Conservation (phyloP, 2,329 filamentous ascomycete genomes). For the Pseudocercospora fijiensis region DNA sequence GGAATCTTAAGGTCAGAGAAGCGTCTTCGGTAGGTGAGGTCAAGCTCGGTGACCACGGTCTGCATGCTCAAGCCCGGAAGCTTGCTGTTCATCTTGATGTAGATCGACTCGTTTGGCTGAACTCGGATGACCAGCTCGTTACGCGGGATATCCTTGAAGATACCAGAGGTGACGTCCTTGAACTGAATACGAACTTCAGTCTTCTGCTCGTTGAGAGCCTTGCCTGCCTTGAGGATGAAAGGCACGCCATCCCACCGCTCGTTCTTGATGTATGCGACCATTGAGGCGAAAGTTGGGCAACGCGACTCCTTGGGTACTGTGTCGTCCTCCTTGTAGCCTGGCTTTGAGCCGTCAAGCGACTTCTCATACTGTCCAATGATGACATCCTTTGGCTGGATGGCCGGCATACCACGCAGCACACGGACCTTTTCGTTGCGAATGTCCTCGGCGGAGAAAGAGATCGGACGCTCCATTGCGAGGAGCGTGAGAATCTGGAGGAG, state of each 20-base stretch:
- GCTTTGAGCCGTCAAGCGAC: constrained; percentile 93
- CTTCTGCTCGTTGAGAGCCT: constrained; percentile 98
- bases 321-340: constrained; percentile 97
- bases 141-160: constrained; percentile 99
- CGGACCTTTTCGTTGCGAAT: constrained; percentile 98
- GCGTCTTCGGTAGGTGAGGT: constrained; percentile 93
- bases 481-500: constrained; percentile 93
- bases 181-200: constrained; percentile 99
- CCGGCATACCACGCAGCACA: constrained; percentile 86
- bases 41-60: constrained; percentile 96
- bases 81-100: constrained; percentile 99
- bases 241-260: constrained; percentile 99
- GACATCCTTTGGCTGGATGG: constrained; percentile 98
- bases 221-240: constrained; percentile 99
- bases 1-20: constrained; percentile 99
- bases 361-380: constrained; percentile 99
- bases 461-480: constrained; percentile 95
- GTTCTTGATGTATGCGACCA: constrained; percentile 99
- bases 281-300: constrained; percentile 95
- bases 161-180: constrained; percentile 98
- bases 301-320: constrained; percentile 96
- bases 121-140: constrained; percentile 99
- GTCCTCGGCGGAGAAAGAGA: constrained; percentile 97
- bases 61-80: constrained; percentile 98
- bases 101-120: constrained; percentile 98